Evolutionary conservation across 2,329 filamentous ascomycete genomes (phyloP).

Genomic region (Lecanicillium sp.): DNA sequence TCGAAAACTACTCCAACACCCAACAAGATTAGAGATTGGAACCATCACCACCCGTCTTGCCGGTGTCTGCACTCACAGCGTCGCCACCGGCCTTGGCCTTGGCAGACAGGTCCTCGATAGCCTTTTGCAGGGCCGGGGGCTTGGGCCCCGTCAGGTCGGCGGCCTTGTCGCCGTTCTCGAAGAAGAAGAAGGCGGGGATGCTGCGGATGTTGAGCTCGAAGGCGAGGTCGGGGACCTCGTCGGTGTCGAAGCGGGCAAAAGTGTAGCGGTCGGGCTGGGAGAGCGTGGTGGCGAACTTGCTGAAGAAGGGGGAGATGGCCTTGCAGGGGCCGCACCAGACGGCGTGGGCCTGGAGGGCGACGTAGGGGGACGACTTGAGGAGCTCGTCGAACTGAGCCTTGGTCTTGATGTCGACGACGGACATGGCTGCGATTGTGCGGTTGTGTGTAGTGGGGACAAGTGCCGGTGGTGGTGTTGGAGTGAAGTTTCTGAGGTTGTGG

Average conservation of each 20-base stretch:
- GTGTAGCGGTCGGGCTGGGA: conserved; percentile 36
- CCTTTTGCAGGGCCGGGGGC: conserved; percentile 27
- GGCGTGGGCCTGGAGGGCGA: conserved; percentile 53
- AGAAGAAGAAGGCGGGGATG: conserved; percentile 57
- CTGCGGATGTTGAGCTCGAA: conserved; percentile 44
- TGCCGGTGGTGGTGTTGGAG: not conserved
- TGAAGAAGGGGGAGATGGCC: conserved; percentile 50
- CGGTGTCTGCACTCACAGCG: conserved; percentile 11
- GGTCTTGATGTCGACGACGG: conserved; percentile 33
- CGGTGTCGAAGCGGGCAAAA: conserved; percentile 56
- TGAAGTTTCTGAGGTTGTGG: too few relatives aligned
- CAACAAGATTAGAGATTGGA: conserved; percentile 2
- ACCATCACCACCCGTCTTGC: conserved; percentile 16
- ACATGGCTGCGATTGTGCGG: conserved; percentile 21
- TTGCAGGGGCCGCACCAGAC: conserved; percentile 58
- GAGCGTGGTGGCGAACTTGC: conserved; percentile 36
- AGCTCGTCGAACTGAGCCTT: conserved; percentile 44
- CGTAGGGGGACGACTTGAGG: conserved; percentile 41
- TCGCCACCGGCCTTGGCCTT: conserved; percentile 21
- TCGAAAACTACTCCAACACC: conserved; percentile 16
- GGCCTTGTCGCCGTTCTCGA: conserved; percentile 45
- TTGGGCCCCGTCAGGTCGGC: conserved; percentile 38
- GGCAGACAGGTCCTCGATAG: conserved; percentile 20
- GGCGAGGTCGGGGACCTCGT: conserved; percentile 45
- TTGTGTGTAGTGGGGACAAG: not conserved